phyloP scores from a whole-genome alignment of 2,329 filamentous ascomycete genomes.

The Claviceps maximensis region DNA sequence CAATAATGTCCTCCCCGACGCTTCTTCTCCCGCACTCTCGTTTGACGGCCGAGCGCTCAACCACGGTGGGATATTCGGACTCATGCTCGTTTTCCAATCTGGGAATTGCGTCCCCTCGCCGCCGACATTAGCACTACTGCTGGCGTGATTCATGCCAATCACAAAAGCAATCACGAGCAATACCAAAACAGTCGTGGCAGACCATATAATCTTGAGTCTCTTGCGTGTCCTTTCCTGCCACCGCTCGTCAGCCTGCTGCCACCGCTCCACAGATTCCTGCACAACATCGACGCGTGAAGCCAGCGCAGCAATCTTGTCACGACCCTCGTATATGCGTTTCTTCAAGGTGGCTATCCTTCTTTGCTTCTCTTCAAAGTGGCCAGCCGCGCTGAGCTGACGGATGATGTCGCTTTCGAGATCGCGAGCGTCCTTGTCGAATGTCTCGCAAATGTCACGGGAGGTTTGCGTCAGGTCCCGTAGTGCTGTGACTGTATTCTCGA shows the following conservation, averaged over 20 bases:
- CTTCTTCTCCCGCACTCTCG: conserved; percentile 10
- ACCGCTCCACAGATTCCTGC: conserved; percentile 48
- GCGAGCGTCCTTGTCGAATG: conserved; percentile 46
- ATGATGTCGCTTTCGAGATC: conserved; percentile 47
- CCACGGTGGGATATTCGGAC: conserved; percentile 6
- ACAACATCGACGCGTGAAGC: conserved; percentile 52
- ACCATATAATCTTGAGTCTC: conserved; percentile 51
- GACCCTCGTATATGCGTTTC: conserved; percentile 44
- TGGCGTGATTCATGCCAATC: conserved; percentile 16
- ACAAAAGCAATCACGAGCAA: conserved; percentile 35
- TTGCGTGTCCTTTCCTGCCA: conserved; percentile 55
- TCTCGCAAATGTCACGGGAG: conserved; percentile 42
- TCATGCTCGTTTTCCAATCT: conserved; percentile 1
- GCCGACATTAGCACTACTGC: background rate
- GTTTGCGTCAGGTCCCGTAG: conserved; percentile 54
- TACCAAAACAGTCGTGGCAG: conserved; percentile 35
- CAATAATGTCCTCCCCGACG: conserved; percentile 11
- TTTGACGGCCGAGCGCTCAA: conserved; percentile 8
- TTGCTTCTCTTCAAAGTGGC: conserved; percentile 52
- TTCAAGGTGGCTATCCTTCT: conserved; percentile 48
- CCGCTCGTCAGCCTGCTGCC: conserved; percentile 52
- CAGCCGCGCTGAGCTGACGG: conserved; percentile 45
- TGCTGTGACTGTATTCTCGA: conserved; percentile 50
- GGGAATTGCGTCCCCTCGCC: background rate
- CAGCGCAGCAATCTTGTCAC: conserved; percentile 44